phyloP scores from a whole-genome alignment of 2,329 filamentous ascomycete species.

The Rachicladosporium sp. region DNA sequence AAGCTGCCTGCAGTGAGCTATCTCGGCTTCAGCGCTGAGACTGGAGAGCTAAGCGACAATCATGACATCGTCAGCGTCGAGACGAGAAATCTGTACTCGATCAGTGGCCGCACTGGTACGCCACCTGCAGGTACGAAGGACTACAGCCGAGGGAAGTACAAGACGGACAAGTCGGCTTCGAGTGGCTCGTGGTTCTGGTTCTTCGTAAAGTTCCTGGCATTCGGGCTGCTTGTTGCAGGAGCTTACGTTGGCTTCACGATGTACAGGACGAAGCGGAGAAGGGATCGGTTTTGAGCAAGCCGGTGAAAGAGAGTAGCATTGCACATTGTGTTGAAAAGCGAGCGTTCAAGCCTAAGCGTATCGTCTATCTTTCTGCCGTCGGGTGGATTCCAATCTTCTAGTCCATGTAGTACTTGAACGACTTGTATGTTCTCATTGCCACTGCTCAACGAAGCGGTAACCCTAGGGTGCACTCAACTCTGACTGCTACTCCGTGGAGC shows the following conservation, averaged over 20 bases:
- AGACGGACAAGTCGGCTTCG: conserved; percentile 45
- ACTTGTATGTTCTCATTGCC: background rate
- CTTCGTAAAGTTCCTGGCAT: conserved; percentile 71
- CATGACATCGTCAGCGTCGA: conserved; percentile 87
- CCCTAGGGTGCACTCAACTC: background rate
- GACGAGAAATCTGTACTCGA: conserved; percentile 78
- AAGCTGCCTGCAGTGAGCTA: conserved; percentile 65
- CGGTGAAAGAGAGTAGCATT: background rate
- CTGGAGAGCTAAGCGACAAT: conserved; percentile 91
- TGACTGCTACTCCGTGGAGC: too few species aligned
- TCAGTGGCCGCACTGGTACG: conserved; percentile 27
- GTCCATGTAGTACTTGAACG: background rate
- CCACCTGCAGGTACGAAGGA: conserved; percentile 23
- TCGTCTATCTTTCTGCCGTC: background rate
- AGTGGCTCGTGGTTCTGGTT: conserved; percentile 55
- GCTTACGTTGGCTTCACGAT: conserved; percentile 77
- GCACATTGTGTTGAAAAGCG: background rate
- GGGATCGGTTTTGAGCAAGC: conserved; percentile 32
- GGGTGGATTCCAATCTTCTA: background rate
- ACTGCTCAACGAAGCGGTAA: background rate
- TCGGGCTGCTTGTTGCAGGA: conserved; percentile 57
- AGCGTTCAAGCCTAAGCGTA: background rate
- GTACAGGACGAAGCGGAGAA: conserved; percentile 49
- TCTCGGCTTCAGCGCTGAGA: conserved; percentile 65
- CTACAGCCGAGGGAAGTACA: conserved; percentile 32